Evolutionary conservation across 202 grass and related monocot species (phyloP).

Genomic region (Schoenoplectus triqueter): DNA sequence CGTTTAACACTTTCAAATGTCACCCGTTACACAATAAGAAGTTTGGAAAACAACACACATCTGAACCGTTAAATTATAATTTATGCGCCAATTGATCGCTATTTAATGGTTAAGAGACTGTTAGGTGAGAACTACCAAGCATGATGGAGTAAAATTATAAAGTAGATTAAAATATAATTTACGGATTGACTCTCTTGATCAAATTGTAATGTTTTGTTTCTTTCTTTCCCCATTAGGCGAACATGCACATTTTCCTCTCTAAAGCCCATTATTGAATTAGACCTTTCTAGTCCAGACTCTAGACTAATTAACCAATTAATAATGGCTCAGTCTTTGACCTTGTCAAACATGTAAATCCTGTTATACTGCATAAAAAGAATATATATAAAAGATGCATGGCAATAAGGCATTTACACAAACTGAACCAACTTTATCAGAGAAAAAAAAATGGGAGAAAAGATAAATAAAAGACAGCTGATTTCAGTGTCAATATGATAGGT

Average conservation of each 20-base stretch:
- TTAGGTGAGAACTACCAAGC: neutral
- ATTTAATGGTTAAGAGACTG: slow-evolving; percentile 4
- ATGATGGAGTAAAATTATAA: neutral
- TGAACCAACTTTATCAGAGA: slow-evolving; percentile 6
- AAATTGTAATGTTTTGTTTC: neutral
- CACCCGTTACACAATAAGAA: neutral
- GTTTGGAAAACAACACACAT: neutral
- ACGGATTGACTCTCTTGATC: neutral
- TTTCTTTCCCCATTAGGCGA: neutral
- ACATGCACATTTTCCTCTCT: slow-evolving; percentile 11
- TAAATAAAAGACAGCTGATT: slow-evolving; percentile 14
- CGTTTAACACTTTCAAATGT: neutral
- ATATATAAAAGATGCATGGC: neutral
- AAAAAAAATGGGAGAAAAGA: neutral
- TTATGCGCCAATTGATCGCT: neutral
- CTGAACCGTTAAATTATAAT: neutral
- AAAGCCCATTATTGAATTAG: neutral
- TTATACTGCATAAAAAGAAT: neutral
- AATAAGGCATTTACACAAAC: neutral
- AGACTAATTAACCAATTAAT: slow-evolving; percentile 8
- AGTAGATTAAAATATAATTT: neutral
- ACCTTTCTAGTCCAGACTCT: neutral
- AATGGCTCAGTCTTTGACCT: neutral
- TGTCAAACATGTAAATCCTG: neutral
- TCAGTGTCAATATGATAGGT: neutral